Base-by-base conservation (phyloP, 179 eudicot species). In the Beta lomatogona region DNA sequence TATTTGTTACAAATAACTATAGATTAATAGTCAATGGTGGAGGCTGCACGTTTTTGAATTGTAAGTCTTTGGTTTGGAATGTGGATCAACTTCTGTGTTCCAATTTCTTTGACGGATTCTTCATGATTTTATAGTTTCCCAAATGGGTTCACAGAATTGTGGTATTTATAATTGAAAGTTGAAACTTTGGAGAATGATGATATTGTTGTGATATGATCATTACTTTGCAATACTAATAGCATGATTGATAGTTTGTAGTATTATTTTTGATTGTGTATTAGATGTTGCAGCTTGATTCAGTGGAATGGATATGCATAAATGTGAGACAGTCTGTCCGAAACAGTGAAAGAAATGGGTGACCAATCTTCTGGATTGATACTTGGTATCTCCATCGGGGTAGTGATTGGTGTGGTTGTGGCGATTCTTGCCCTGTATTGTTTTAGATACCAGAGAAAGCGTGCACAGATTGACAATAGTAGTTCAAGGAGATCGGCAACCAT, bases 321-420 rank as follows among this genome's bases (percentile, higher is more conserved):
- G 77, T 72, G 72, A 76, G 55, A 77, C 69, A 84, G 60, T 45
- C 6, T 57, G 65, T 50, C 6, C 63, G 67, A 57, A 36, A 73
- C 14, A 21, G 60, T 41, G 73, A 69, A 82, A 83, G 82, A 91
- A 81, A 96, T 96, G 99, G 86, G 81, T 85, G 91, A 41, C n/a
- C 84, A 81, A 77, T 83, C 94, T 71, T 84, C 89, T 54, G 95
- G 92, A 31, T 82, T 96, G 87, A 92, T 94, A 28, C 85, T 94
- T 64, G 99, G 99, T 71, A 86, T 96, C 82, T 94, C 99, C 4
- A 92, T 94, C 48, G 99, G 99, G 25, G 91, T 96, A 36, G 98
- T 96, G 13, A 91, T 94, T 73, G 99, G 99, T 72, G 85, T 93
- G 44, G 78, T 88, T 68, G 86, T 91, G 87, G 98, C 99, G 16